Base-by-base conservation (phyloP, 176 grass and related monocot species). In the Musa troglodytarum region DNA sequence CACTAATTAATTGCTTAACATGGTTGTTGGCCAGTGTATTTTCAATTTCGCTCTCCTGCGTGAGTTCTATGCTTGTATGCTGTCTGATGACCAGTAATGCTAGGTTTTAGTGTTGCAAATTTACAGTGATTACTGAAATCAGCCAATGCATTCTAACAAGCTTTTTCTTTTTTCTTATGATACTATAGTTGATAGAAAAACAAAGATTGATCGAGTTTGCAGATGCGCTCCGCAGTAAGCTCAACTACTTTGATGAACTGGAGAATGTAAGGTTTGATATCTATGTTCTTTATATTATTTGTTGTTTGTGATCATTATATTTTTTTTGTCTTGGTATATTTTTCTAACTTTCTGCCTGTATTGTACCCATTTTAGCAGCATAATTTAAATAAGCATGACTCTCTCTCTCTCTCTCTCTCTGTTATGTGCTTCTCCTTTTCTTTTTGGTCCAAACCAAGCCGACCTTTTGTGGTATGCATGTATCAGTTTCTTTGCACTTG, bases 151-250 rank as follows among this genome's bases (percentile, higher is more conserved):
- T 73, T 73, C n/a, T 54, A 19, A 55, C n/a, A 54, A 9, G 55
- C 12, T 29, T 57, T 54, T 74, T 57, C 72, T 28, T 74, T 1
- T 62, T 74, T 19, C 50, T 10, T 74, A 11, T 70, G 52, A 17
- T 74, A 2, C 72, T 82, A 71, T 78, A 98, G 94, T 79, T 93
- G 80, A 78, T 98, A 68, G 94, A 98, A 84, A 98, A 98, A 75
- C 86, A 98, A 83, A 93, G 94, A 87, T 82, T 98, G 74, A 93
- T 98, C 24, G 88, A 93, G 73, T 98, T 98, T 82, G 83, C 94
- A 62, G 88, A 90, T 71, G 94, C 94, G 66, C 94, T 93, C 80
- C 83, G 90, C 77, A 98, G 84, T 83, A 81, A 86, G 78, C 86
- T 98, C 79, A 93, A 91, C 77, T 98, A 91, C 85, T 98, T 98